phyloP scores from a whole-genome alignment of 768 basidiomycete genomes.

The Lactarius trivialis region DNA sequence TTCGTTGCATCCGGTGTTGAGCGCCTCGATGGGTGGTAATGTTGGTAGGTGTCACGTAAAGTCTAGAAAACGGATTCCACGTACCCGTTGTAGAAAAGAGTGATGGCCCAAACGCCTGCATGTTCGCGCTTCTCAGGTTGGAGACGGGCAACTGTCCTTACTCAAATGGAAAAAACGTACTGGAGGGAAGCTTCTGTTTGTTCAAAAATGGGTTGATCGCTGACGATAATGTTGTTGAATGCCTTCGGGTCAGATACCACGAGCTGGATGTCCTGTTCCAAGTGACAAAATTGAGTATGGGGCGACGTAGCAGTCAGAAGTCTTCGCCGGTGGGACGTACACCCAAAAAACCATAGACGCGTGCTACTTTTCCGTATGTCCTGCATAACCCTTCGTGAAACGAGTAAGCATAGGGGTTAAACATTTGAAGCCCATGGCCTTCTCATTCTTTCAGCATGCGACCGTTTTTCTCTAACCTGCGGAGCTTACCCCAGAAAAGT shows the following conservation, averaged over 20 bases:
- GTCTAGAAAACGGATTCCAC: not conserved
- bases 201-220: constrained; percentile 1
- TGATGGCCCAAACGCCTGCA: not conserved
- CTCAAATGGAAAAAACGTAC: not conserved
- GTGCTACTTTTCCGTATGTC: not conserved
- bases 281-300: not conserved
- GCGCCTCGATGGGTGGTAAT: not conserved
- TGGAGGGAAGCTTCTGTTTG: not conserved
- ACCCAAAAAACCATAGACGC: constrained; percentile 1
- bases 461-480: not conserved
- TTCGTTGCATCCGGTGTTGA: constrained; percentile 10
- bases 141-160: not conserved
- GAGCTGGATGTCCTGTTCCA: not conserved
- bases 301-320: not conserved
- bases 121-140: not conserved
- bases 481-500: not conserved
- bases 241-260: constrained; percentile 10
- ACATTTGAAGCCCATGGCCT: not conserved
- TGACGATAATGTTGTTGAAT: not conserved
- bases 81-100: not conserved
- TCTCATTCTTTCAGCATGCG: not conserved
- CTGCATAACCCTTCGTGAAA: not conserved
- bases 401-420: not conserved
- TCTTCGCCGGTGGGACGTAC: not conserved
- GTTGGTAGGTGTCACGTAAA: not conserved